Evolutionary conservation across 2,329 filamentous ascomycete species (phyloP), one percentile per base, ranked within the genome.

Genomic region (Dactylellina cionopaga): DNA sequence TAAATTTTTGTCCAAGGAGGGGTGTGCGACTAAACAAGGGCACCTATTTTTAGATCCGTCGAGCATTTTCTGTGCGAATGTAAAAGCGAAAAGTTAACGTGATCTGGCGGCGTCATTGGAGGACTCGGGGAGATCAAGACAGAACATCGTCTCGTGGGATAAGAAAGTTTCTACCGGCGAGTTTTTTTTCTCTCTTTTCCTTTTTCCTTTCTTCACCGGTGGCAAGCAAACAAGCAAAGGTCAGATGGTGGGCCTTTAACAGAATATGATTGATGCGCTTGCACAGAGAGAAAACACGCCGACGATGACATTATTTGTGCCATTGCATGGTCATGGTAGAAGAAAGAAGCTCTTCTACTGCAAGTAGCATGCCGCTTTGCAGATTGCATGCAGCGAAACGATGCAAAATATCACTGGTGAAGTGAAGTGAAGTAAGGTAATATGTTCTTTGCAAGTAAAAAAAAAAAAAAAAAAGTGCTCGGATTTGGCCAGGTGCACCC

Each of bases 341-440:
- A 31, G 35, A 24, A 46, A 54, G 33, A 43, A 49, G 33, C 65
- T 51, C 65, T 47, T 24, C 31, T 19, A 68, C 59, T 68, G 65
- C 56, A 63, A 44, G 52, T 51, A 64, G 49, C 65, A 63, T 58
- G 66, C 66, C 66, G 66, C 54, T 71, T 58, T 71, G 66, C 58
- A 71, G 58, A 63, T 58, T 64, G 66, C 66, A 71, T 71, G 66
- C 66, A 59, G 52, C 33, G 39, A 44, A 64, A 56, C n/a, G n/a
- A 71, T 64, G 66, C 66, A 59, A 71, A 51, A 71, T 71, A 43
- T 62, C 58, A 71, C 66, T 71, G 66, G 66, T n/a, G n/a, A n/a
- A n/a, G n/a, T n/a, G n/a, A n/a, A n/a, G n/a, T n/a, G n/a, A n/a
- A n/a, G n/a, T n/a, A n/a, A n/a, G n/a, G n/a, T n/a, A n/a, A n/a